A percentile compares a stretch with the other conserved stretches of the same genome.
These are phyloP conservation scores for Platismatia glauca DNA, from an alignment of 495 filamentous ascomycete species.

Conservation along the genomic window DNA sequence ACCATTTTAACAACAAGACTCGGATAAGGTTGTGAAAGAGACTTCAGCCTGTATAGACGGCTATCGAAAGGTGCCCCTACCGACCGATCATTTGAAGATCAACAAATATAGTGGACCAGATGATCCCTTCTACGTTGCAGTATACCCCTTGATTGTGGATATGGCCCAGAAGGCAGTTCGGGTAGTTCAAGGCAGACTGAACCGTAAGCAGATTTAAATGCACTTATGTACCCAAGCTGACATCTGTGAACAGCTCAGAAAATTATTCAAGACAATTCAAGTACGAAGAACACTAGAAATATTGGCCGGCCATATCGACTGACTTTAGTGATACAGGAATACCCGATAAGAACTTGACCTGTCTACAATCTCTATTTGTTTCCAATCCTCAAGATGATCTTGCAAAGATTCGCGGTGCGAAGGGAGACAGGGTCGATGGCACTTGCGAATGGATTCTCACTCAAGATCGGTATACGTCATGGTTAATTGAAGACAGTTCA, in stretches of 20 bases:
- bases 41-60: slow-evolving; percentile 7
- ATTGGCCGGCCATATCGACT: not conserved
- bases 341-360: not conserved
- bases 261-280: not conserved
- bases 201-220: not conserved
- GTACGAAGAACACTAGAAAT: not conserved
- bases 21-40: not conserved
- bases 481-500: slow-evolving; percentile 26
- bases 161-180: not conserved
- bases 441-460: slow-evolving; percentile 42
- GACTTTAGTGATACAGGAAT: not conserved
- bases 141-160: not conserved
- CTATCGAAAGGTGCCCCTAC: slow-evolving; percentile 5
- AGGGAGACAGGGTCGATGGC: slow-evolving; percentile 28
- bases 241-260: not conserved
- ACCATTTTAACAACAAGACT: not conserved
- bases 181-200: not conserved
- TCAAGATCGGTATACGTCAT: slow-evolving; percentile 32
- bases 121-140: not conserved
- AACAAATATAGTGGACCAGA: slow-evolving; percentile 8
- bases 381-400: slow-evolving; percentile 2
- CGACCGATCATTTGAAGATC: slow-evolving; percentile 7
- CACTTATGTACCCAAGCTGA: not conserved
- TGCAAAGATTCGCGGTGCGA: slow-evolving; percentile 10
- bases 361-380: slow-evolving; percentile 2